Base-by-base conservation (phyloP, 1,284 basidiomycete genomes). In the Xerocomus nothofagi region DNA sequence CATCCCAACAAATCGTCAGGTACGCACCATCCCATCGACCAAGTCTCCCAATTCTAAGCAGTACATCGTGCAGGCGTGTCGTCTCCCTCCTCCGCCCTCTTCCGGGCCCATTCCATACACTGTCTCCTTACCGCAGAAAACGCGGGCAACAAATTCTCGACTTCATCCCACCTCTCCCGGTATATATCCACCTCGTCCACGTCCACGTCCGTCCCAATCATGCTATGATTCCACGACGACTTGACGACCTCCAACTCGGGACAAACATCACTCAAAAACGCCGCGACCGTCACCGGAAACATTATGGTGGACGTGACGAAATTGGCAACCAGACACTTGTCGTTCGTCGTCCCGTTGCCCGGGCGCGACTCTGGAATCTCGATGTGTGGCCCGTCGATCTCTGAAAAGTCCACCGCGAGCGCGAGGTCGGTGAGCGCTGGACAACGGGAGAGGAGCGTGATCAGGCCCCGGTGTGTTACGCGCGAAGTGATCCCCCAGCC, bases 241-340 rank as follows among this genome's bases (percentile, higher is more conserved):
- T 12, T 24, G 31, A 53, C 38, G 15, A 11, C 5, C 17, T 48
- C 36, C 37, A 62, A 8, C 17, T 53, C 44, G 1, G 63, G 62
- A 51, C 57, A 66, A 9, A 66, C 40, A 7, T 54, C 60, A n/a
- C 64, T 65, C 49, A 65, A 31, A 32, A 66, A 66, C 40, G 55
- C 55, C 3, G 62, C 60, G 0, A 66, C 39, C 29, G 49, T 29
- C 27, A 49, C 17, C 12, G 64, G 64, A 39, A 20, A 38, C 9
- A 20, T 4, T 39, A 63, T 61, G 5, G 18, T 1, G 5, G 61
- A 65, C 18, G 58, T 54, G 26, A 63, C 49, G 3, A 63, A 65
- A 10, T 57, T 49, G 4, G 51, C 58, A 2, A 17, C 7, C 2
- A 27, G 7, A 20, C 62, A 59, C 8, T 2, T 18, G 12, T 34